Percentiles rank a stretch among this genome's conserved stretches.
phyloP scores from a whole-genome alignment of 495 filamentous ascomycete genomes.

The Talaromyces stipitatus region DNA sequence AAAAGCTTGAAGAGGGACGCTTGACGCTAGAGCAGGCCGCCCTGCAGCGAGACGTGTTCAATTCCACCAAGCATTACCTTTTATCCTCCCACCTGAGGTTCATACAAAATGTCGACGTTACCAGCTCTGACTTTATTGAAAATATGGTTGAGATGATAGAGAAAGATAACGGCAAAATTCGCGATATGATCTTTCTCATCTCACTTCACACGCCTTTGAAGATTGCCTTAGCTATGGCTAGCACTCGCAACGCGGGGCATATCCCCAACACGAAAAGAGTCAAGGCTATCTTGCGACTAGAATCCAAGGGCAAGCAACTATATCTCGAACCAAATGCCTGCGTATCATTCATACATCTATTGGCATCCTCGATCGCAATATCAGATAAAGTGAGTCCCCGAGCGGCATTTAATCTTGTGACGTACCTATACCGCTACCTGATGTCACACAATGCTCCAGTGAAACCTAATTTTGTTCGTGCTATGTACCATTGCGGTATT shows the following conservation, averaged over 20 bases:
- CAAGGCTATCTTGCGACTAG: constrained; percentile 15
- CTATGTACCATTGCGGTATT: constrained; percentile 41
- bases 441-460: constrained; percentile 29
- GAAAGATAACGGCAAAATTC: constrained; percentile 23
- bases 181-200: constrained; percentile 28
- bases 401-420: constrained; percentile 29
- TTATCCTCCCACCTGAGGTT: constrained; percentile 22
- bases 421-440: constrained; percentile 33
- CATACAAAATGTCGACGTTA: constrained; percentile 28
- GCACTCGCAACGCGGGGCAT: constrained; percentile 8
- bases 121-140: constrained; percentile 19
- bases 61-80: constrained; percentile 18
- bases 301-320: constrained; percentile 1
- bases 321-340: constrained; percentile 32
- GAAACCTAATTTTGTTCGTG: constrained; percentile 29
- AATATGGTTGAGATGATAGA: constrained; percentile 23
- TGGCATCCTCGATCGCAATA: constrained; percentile 29
- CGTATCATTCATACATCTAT: constrained; percentile 29
- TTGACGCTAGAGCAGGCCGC: constrained; percentile 25
- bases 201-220: constrained; percentile 33
- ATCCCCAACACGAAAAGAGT: constrained; percentile 1
- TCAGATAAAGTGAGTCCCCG: constrained; percentile 22
- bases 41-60: constrained; percentile 17
- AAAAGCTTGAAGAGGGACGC: constrained; percentile 22
- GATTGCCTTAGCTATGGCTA: constrained; percentile 25